Base-by-base conservation (phyloP, 345 rosid genomes). In the Salix suchowensis region DNA sequence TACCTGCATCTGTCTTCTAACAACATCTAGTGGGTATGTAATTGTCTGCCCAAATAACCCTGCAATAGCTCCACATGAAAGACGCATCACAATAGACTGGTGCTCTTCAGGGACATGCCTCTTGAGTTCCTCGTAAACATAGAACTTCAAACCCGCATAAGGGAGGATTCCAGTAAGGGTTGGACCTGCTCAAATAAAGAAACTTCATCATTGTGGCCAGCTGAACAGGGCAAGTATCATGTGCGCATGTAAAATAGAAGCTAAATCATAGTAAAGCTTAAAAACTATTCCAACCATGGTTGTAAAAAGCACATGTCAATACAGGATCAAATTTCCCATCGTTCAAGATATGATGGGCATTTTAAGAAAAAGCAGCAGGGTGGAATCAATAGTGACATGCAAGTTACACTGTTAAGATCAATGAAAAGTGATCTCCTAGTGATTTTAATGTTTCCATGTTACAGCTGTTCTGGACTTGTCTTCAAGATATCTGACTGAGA, bases 1-100 rank as follows among this genome's bases (percentile, higher is more conserved):
- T 84, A 96, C 99, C 99, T 93, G 99, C 99, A 96, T 96, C 85
- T 96, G 99, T 79, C 99, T 88, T 84, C 98, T 87, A 62, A 96
- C 98, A 78, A 96, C 99, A 87, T 96, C 97, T 78, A 96, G 79
- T 13, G 99, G 99, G 81, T 96, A 96, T 30, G 99, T 96, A 42
- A 93, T 79, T 72, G 97, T 93, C 85, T 96, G 99, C 65, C 99
- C 99, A 71, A 96, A 81, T 78, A 96, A 83, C 73, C 98, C 99
- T 81, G 99, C 99, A 30, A 93, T 76, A 24, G 97, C 99, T 75
- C 99, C 99, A 87, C 99, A 96, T 76, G 94, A 88, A 77, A 96
- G 90, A 73, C 92, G 98, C 96, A 91, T 89, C 71, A 77, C 62
- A 74, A 93, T 91, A 46, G 98, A 91, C 82, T 15, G 55, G 55